Conservation (phyloP, 805 yeast genomes). For the Saccharomycopsis fermentans region DNA sequence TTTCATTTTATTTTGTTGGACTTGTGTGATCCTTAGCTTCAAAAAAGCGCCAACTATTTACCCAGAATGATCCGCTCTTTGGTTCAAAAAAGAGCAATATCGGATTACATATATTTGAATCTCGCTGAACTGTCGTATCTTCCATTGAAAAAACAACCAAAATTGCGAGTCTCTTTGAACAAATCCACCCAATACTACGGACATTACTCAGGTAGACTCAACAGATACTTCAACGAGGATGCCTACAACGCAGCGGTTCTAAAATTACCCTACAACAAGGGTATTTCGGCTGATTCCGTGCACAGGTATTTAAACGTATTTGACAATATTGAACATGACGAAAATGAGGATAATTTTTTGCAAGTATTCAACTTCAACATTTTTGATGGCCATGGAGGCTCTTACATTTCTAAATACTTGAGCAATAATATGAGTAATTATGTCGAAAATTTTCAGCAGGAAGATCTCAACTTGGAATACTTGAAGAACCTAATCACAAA, state of each 20-base stretch:
- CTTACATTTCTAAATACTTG: slow-evolving; percentile 57
- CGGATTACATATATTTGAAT: slow-evolving; percentile 9
- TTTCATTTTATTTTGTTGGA: neutral
- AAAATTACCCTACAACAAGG: slow-evolving; percentile 29
- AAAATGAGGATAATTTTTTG: neutral
- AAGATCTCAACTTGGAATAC: slow-evolving; percentile 25
- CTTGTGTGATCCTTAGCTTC: neutral
- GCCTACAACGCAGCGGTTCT: slow-evolving; percentile 57
- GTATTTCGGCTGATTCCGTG: neutral
- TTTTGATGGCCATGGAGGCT: slow-evolving; percentile 95
- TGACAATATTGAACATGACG: neutral
- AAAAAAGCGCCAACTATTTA: neutral
- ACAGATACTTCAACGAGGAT: slow-evolving; percentile 75
- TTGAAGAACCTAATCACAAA: slow-evolving; percentile 37
- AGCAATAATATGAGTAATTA: slow-evolving; percentile 40
- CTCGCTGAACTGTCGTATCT: neutral
- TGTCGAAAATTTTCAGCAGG: slow-evolving; percentile 36
- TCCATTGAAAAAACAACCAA: neutral
- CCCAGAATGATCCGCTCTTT: slow-evolving; percentile 1
- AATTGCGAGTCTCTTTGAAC: slow-evolving; percentile 23
- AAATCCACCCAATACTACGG: slow-evolving; percentile 71
- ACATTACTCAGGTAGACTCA: slow-evolving; percentile 66
- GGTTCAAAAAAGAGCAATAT: slow-evolving; percentile 1
- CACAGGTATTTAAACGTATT: slow-evolving; percentile 9
- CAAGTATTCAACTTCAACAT: slow-evolving; percentile 60